Evolutionary conservation across 1,284 basidiomycete genomes (phyloP), one percentile per base, ranked within the genome.

Genomic region (Ustilago vetiveriae): DNA sequence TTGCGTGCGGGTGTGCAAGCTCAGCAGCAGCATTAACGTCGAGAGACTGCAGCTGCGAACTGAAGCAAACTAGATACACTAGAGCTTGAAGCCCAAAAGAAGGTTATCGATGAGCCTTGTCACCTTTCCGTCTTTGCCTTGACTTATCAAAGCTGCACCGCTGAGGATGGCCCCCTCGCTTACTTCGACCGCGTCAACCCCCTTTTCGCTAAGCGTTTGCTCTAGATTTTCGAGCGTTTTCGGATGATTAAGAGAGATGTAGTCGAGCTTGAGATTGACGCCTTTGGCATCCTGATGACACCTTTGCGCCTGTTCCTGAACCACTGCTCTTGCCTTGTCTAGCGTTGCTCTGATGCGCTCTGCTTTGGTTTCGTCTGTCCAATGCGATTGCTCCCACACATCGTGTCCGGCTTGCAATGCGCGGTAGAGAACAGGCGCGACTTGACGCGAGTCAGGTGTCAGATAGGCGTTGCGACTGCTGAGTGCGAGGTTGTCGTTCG

Each of bases 51-150:
- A n/a, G n/a, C n/a, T n/a, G n/a, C n/a, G n/a, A n/a, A n/a, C n/a
- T n/a, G n/a, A n/a, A n/a, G n/a, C n/a, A n/a, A n/a, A n/a, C n/a
- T n/a, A n/a, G n/a, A n/a, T n/a, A n/a, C n/a, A 16, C 19, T 16
- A 65, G 8, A 78, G 48, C 23, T 56, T 36, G 49, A 85, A 85
- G 0, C 90, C 92, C 1, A 95, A 82, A 37, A 95, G 84, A 35
- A 97, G 82, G 82, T 98, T 98, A 82, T 98, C 95, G 46, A 98
- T 98, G 75, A 98, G 82, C 69, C 95, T 85, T 30, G 94, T 97
- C 78, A 86, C 87, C 39, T 92, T 92, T 13, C 70, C 62, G 6
- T 50, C 46, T 11, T 72, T 41, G 5, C 70, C 72, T 37, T 80
- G 73, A n/a, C 60, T 64, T 3, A 97, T 87, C 87, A 90, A 91